phyloP scores from a whole-genome alignment of 108 stramenopile species.

The Skeletonema grethae region DNA sequence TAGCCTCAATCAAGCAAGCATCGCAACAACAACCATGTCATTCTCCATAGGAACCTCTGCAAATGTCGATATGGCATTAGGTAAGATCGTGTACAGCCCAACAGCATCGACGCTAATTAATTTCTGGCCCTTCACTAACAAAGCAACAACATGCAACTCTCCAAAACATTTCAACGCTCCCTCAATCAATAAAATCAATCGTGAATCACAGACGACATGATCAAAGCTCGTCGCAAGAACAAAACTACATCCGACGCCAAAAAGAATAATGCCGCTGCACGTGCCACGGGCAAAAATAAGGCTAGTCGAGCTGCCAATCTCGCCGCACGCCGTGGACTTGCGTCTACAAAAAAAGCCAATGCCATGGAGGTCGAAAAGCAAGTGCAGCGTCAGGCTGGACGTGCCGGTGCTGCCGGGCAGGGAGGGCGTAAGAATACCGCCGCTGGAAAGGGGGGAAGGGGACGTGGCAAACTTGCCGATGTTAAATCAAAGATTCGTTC shows the following conservation, averaged over 20 bases:
- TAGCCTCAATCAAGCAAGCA: not conserved
- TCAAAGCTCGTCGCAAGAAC: conserved; percentile 53
- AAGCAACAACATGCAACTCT: not conserved
- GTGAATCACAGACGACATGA: conserved; percentile 59
- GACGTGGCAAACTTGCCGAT: not conserved
- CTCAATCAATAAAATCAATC: not conserved
- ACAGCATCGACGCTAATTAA: not conserved
- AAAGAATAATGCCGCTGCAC: conserved; percentile 53
- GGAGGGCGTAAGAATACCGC: not conserved
- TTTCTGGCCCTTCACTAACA: conserved; percentile 2
- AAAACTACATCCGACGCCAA: conserved; percentile 12
- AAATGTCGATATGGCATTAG: conserved; percentile 41
- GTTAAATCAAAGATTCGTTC: conserved; percentile 13
- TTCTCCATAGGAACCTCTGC: conserved; percentile 34
- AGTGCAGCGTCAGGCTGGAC: conserved; percentile 27
- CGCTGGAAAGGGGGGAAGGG: not conserved
- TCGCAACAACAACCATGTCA: conserved; percentile 10
- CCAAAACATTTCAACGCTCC: not conserved
- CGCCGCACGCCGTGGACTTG: conserved; percentile 58
- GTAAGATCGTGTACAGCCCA: conserved; percentile 8
- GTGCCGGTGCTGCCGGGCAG: not conserved
- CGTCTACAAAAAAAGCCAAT: conserved; percentile 36
- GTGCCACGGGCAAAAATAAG: conserved; percentile 62
- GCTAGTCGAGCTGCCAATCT: conserved; percentile 70
- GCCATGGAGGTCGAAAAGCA: conserved; percentile 72